Evolutionary conservation across 371 early-diverging fungal genomes (phyloP).

Genomic region (Entomophthora muscae): DNA sequence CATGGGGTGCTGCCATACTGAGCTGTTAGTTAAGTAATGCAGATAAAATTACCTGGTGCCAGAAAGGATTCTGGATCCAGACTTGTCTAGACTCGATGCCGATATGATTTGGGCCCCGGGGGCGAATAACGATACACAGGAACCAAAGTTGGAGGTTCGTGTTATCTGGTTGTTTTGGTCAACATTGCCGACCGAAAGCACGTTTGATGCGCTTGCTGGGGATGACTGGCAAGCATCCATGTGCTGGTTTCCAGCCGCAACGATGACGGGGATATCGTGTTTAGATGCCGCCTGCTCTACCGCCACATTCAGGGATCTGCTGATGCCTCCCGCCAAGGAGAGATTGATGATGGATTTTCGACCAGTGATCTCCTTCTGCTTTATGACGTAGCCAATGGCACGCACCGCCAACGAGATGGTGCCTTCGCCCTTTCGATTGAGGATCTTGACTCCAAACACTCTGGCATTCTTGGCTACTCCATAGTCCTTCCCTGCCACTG

Average conservation of each 20-base stretch:
- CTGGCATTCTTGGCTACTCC: conserved; percentile 28
- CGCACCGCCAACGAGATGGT: conserved; percentile 15
- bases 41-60: conserved; percentile 8
- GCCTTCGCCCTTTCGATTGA: conserved; percentile 20
- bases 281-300: conserved; percentile 10
- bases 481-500: conserved; percentile 35
- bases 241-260: conserved; percentile 43
- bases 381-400: conserved; percentile 16
- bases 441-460: conserved; percentile 47
- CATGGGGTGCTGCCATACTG: conserved; percentile 67
- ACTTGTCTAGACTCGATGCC: background rate
- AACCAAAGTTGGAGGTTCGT: conserved; percentile 49
- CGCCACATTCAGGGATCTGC: conserved; percentile 12
- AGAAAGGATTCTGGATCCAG: background rate
- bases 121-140: conserved; percentile 47
- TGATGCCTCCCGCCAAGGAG: conserved; percentile 12
- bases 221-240: conserved; percentile 35
- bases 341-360: conserved; percentile 10
- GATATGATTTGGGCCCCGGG: conserved; percentile 22
- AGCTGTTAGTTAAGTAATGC: conserved; percentile 15
- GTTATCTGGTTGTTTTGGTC: conserved; percentile 34
- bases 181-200: conserved; percentile 41
- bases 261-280: conserved; percentile 28
- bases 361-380: background rate
- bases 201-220: conserved; percentile 28